A percentile compares a stretch with the other conserved stretches of the same genome.
Evolutionary conservation across 2,329 filamentous ascomycete genomes (phyloP).

Genomic region (Trichoderma sp.): DNA sequence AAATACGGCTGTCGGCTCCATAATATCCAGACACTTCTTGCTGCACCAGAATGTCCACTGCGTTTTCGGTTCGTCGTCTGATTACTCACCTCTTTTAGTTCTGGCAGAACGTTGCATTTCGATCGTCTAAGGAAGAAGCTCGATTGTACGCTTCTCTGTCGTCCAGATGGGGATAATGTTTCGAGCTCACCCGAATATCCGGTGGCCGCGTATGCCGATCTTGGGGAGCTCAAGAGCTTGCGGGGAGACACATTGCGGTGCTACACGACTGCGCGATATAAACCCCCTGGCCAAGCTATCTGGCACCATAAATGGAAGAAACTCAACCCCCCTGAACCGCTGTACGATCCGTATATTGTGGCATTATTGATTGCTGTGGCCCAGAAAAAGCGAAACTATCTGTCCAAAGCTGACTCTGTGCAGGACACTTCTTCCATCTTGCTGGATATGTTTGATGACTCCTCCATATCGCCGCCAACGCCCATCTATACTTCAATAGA

Average conservation of each 20-base stretch:
- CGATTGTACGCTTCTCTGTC: background rate
- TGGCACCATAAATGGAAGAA: background rate
- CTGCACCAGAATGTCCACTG: background rate
- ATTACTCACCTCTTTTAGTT: background rate
- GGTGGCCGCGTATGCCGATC: background rate
- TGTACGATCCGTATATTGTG: constrained; percentile 12
- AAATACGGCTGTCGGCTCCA: background rate
- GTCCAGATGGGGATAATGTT: background rate
- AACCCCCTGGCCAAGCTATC: background rate
- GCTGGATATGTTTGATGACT: no score
- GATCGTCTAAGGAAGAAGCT: background rate
- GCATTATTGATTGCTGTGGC: constrained; percentile 11
- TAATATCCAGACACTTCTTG: background rate
- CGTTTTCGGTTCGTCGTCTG: background rate
- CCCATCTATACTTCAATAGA: no score
- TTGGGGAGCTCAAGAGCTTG: background rate
- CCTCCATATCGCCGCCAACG: no score
- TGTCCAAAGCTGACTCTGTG: no score
- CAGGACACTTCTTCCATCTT: no score
- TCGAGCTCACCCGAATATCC: background rate
- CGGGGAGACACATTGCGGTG: background rate
- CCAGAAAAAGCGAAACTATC: background rate
- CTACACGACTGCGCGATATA: background rate
- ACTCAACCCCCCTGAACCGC: background rate
- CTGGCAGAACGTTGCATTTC: background rate